Percentiles rank a stretch among this genome's conserved stretches.
Evolutionary conservation across 768 basidiomycete genomes (phyloP).

Genomic region (Russula earlei): DNA sequence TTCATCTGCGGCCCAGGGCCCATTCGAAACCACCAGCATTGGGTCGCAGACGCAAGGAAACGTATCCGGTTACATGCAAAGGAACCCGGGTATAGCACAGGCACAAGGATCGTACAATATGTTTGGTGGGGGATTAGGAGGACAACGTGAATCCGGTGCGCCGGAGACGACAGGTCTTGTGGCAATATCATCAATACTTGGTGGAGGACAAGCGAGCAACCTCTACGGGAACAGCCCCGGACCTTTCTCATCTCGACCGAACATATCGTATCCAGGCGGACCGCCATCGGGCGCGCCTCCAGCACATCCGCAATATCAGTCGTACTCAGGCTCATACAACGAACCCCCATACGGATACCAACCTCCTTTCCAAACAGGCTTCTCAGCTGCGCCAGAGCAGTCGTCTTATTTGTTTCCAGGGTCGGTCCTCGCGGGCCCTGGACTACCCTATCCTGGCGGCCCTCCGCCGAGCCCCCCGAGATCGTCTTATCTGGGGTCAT

Average conservation of each 20-base stretch:
- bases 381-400: background rate
- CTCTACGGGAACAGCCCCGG: conserved; percentile 3
- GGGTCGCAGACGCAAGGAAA: conserved; percentile 42
- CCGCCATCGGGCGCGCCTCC: background rate
- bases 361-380: background rate
- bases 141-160: conserved; percentile 3
- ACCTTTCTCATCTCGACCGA: background rate
- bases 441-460: background rate
- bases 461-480: background rate
- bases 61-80: conserved; percentile 35
- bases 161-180: background rate
- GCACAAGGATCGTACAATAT: conserved; percentile 29
- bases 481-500: background rate
- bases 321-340: background rate
- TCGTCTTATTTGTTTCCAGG: background rate
- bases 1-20: conserved; percentile 35
- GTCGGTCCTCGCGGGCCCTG: background rate
- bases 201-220: background rate
- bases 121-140: conserved; percentile 26
- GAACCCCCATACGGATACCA: background rate
- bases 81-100: conserved; percentile 40
- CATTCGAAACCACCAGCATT: conserved; percentile 38
- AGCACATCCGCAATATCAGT: background rate
- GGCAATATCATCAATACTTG: background rate
- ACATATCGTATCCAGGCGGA: conserved; percentile 1